Base-by-base conservation (phyloP, 345 rosid genomes). In the Psidium friedrichsthalianum region DNA sequence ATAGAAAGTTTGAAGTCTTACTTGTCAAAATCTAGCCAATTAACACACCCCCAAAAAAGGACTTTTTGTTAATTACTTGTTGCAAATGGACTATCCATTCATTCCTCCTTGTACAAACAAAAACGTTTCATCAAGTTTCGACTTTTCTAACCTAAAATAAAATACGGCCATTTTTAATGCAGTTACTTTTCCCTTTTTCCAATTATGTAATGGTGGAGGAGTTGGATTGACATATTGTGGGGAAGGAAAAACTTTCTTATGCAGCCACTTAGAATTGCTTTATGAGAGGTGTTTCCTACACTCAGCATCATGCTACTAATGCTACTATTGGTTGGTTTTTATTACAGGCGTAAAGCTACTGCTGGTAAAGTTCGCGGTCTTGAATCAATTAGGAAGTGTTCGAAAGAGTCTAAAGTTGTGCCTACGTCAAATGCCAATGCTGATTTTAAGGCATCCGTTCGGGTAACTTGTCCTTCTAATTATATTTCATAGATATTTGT, bases 361-460 rank as follows among this genome's bases (percentile, higher is more conserved):
- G 91, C 84, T 14, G 85, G 87, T 76, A 91, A 88, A 86, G 93
- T 86, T 55, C 88, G 51, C 11, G 89, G 84, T 59, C 87, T 69
- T 18, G 91, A 91, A 82, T 55, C 90, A 21, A 84, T 61, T 12
- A 90, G 82, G 44, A 91, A 83, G 81, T 76, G 69, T 83, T 56
- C 64, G 5, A 91, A 59, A 88, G 93, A 88, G 61, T 86, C 90
- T 51, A 92, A 87, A 87, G 91, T 90, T 58, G 85, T 90, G 20
- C 90, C 91, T 14, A 91, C 88, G 15, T 88, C 91, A 58, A 90
- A 86, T 89, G 91, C 90, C 86, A 90, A 89, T 85, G 88, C 90
- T 54, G 93, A 92, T 87, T 85, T 89, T 86, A 87, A 57, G 51
- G 86, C 84, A 51, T 89, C 91, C 76, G 64, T 87, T 36, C 88